Percentiles rank a stretch among this genome's conserved stretches.
Conservation (phyloP, 805 yeast species). For the Ogataea wickerhamii region DNA sequence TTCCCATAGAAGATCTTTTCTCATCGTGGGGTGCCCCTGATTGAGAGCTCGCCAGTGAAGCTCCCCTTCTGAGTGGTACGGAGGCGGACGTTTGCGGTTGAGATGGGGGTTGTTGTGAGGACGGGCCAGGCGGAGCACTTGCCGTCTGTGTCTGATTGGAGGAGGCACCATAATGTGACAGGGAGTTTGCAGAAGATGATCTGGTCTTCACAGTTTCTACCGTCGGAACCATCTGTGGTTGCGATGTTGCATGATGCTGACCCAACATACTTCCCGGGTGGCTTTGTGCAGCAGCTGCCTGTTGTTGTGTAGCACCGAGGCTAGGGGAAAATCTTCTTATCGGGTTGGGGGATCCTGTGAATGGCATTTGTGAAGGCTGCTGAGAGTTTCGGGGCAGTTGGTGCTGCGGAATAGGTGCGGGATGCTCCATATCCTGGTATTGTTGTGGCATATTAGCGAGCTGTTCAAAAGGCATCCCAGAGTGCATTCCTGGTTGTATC, state of each 20-base stretch:
- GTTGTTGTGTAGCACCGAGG: slow-evolving; percentile 6
- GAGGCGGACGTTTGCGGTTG: slow-evolving; percentile 1
- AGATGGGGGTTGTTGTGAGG: slow-evolving; percentile 5
- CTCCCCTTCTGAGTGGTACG: slow-evolving; percentile 8
- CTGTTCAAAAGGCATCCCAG: slow-evolving; percentile 6
- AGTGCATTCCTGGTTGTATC: slow-evolving; percentile 4
- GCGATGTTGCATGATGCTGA: slow-evolving; percentile 7
- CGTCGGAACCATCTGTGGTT: slow-evolving; percentile 10
- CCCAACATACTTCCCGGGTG: slow-evolving; percentile 2
- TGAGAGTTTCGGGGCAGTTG: slow-evolving; percentile 11
- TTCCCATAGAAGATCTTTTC: slow-evolving; percentile 13
- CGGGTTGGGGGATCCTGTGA: slow-evolving; percentile 16
- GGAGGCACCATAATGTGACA: slow-evolving; percentile 4
- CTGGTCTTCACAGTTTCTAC: slow-evolving; percentile 17
- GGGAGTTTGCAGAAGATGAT: slow-evolving; percentile 17
- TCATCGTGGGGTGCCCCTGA: slow-evolving; percentile 17
- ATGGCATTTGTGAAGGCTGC: slow-evolving; percentile 13
- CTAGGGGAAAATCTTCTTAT: slow-evolving; percentile 9
- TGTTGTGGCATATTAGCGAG: slow-evolving; percentile 4
- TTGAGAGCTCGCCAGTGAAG: slow-evolving; percentile 15
- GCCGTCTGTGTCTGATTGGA: slow-evolving; percentile 1
- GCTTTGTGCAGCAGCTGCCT: slow-evolving; percentile 2
- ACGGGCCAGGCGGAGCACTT: no score
- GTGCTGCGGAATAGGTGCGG: slow-evolving; percentile 11
- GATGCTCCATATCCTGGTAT: slow-evolving; percentile 11